Evolutionary conservation across 495 filamentous ascomycete genomes (phyloP).

Genomic region (Annulohypoxylon moriforme): DNA sequence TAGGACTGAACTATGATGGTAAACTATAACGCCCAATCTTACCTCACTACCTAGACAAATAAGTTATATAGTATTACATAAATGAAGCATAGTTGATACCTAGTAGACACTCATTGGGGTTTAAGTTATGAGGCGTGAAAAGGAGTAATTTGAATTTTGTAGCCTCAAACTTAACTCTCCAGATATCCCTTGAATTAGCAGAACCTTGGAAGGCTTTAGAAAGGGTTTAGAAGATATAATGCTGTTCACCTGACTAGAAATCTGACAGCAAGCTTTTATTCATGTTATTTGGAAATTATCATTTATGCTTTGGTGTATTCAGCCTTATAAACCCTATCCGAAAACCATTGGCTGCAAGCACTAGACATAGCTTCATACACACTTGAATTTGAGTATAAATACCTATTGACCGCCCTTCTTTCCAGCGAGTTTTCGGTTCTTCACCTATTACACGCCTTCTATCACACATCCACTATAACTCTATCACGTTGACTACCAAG

Average conservation of each 20-base stretch:
- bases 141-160: neutral
- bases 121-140: neutral
- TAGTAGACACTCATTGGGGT: neutral
- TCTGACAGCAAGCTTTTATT: neutral
- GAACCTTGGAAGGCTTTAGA: neutral
- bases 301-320: neutral
- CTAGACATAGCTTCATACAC: neutral
- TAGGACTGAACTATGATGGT: neutral
- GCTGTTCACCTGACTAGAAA: neutral
- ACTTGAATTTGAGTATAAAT: neutral
- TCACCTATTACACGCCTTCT: neutral
- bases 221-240: neutral
- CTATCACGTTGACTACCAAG: neutral
- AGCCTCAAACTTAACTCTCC: neutral
- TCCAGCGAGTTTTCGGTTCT: neutral
- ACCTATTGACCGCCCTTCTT: no score
- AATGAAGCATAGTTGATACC: no score
- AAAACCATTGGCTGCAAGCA: neutral
- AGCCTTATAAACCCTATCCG: neutral
- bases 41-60: neutral
- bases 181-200: neutral
- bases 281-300: no score
- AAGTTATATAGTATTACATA: no score
- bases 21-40: neutral
- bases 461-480: neutral